Base-by-base conservation (phyloP, 2,329 filamentous ascomycete species). In the Scedosporium aurantiacum region DNA sequence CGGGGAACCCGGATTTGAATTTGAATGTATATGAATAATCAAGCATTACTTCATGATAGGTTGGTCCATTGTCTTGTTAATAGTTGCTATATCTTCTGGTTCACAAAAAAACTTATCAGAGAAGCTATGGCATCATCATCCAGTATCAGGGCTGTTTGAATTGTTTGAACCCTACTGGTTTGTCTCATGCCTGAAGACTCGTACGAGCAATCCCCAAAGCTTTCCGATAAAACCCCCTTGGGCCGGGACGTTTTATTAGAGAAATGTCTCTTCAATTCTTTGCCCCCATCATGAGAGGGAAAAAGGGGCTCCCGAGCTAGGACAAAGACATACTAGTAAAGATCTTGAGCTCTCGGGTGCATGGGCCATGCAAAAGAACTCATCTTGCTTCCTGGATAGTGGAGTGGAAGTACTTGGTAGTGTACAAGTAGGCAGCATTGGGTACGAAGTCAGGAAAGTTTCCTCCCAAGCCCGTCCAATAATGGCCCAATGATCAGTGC, bases 291-390 rank as follows among this genome's bases (percentile, higher is more conserved):
- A 37, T 37, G 32, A 37, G 32, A 32, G 28, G 7, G 28, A 10
- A 47, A 47, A 47, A 47, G 43, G 43, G 43, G 43, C 8, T 47
- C 43, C 18, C 21, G 23, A 14, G 6, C 18, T 54, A 23, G 18
- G 18, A 18, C 23, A 21, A 54, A 23, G 27, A 8, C n/a, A 37
- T 37, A 37, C 32, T 37, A 37, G 32, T 37, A 12, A 37, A 37
- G 32, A 37, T 37, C 32, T 37, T 37, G n/a, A 25, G 50, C 50
- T 54, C 21, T 54, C n/a, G 21, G 6, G 25, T 50, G 43, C 58
- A 60, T 50, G 25, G 58, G 40, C 43, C 58, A 60, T 21, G 43
- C 43, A 60, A 52, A 60, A 52, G 41, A 27, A 41, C 43, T 60
- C 14, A 37, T 37, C 32, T 12, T 37, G 32, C 32, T 37, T 37